phyloP scores from a whole-genome alignment of 345 rosid genomes.

The Acer yangbiense region DNA sequence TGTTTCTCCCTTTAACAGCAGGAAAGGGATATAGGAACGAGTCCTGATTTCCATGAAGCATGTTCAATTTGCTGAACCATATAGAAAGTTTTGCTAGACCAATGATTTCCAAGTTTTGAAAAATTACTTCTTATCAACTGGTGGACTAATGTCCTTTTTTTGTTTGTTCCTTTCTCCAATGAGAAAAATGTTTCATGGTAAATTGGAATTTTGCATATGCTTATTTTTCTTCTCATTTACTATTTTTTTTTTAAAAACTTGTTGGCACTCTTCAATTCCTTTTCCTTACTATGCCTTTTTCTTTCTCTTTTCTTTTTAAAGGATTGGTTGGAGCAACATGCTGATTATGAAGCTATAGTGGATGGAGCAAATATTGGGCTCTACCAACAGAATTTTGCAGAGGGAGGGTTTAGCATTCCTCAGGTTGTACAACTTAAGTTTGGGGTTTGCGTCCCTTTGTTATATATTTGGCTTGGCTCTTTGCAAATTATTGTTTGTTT shows the following conservation, averaged over 20 bases:
- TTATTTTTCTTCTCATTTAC: background rate
- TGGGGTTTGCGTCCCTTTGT: background rate
- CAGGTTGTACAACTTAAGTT: constrained; percentile 53
- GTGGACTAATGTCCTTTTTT: background rate
- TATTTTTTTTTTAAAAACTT: background rate
- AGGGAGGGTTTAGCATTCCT: constrained; percentile 72
- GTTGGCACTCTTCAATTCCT: background rate
- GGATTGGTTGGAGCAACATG: constrained; percentile 75
- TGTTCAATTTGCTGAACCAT: background rate
- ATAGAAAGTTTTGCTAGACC: background rate
- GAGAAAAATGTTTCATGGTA: background rate
- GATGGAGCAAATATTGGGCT: constrained; percentile 96
- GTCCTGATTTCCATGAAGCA: background rate
- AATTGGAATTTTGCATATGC: background rate
- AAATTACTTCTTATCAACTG: background rate
- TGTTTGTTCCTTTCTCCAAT: background rate
- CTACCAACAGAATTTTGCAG: constrained; percentile 84
- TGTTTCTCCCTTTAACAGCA: background rate
- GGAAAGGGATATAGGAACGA: background rate
- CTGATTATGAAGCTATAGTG: constrained; percentile 66
- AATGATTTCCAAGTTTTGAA: background rate
- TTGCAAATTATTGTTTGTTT: constrained; percentile 2
- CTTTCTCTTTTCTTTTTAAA: constrained; percentile 21
- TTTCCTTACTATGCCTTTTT: background rate
- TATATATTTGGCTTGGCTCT: background rate